phyloP scores from a whole-genome alignment of 768 basidiomycete genomes.

The Strobilomyces echinocephalus region DNA sequence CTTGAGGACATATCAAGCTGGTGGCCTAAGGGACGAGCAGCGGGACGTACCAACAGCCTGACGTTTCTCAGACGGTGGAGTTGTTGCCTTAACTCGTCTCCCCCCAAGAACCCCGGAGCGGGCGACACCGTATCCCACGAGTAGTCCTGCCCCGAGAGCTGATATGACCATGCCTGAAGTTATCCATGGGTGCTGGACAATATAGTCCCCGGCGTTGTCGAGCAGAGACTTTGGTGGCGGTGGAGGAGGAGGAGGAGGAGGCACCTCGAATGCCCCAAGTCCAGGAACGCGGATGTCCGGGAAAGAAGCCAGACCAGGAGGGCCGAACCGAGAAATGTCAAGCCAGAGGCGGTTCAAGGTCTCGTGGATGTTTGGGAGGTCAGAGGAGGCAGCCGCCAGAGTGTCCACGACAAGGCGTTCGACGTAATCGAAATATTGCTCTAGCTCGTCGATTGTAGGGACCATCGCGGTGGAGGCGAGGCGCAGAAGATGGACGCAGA shows the following conservation, averaged over 20 bases:
- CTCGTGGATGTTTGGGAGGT: slow-evolving; percentile 61
- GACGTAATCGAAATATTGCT: slow-evolving; percentile 62
- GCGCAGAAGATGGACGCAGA: background rate
- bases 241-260: slow-evolving; percentile 60
- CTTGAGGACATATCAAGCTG: slow-evolving; percentile 33
- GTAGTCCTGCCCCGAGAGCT: slow-evolving; percentile 55
- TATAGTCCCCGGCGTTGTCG: slow-evolving; percentile 48
- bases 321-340: slow-evolving; percentile 79
- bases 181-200: slow-evolving; percentile 57
- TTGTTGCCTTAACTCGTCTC: slow-evolving; percentile 21
- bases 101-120: slow-evolving; percentile 21
- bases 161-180: slow-evolving; percentile 51
- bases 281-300: slow-evolving; percentile 56
- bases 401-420: slow-evolving; percentile 60
- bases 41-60: slow-evolving; percentile 40
- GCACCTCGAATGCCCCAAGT: slow-evolving; percentile 70
- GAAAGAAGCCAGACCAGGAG: slow-evolving; percentile 39
- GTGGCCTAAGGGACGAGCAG: background rate
- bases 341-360: slow-evolving; percentile 66
- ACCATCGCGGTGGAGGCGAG: slow-evolving; percentile 19
- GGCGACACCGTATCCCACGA: slow-evolving; percentile 49
- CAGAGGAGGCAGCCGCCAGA: slow-evolving; percentile 50
- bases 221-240: slow-evolving; percentile 45
- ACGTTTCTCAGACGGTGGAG: slow-evolving; percentile 37
- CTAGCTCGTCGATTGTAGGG: slow-evolving; percentile 58